Evolutionary conservation across 2,329 filamentous ascomycete genomes (phyloP).

Genomic region (Calonectria ilicicola): DNA sequence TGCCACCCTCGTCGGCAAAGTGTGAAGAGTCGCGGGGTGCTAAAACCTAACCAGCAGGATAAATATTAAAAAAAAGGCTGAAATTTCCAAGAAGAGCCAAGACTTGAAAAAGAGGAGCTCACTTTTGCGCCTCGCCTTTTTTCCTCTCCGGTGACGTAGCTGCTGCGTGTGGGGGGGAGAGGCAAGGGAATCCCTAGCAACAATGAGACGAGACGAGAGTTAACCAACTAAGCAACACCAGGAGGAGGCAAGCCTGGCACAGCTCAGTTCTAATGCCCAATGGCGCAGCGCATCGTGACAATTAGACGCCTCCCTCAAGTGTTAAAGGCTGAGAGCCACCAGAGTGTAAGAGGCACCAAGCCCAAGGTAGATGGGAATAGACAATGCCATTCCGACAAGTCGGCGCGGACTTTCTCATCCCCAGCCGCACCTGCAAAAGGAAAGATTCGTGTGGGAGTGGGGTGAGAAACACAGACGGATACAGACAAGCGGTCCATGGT

Average conservation of each 20-base stretch:
- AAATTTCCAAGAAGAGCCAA: not conserved
- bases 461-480: not conserved
- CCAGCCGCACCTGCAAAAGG: not conserved
- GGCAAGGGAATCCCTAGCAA: constrained; percentile 18
- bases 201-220: not conserved
- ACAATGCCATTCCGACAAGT: not conserved
- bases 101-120: not conserved
- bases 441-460: not conserved
- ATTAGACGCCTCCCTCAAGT: not conserved
- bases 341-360: not conserved
- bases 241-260: constrained; percentile 1
- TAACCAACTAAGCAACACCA: not conserved
- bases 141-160: constrained; percentile 7
- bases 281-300: not conserved
- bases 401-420: not conserved
- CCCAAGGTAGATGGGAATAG: not conserved
- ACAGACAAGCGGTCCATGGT: not conserved
- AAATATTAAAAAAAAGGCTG: not conserved
- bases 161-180: not conserved
- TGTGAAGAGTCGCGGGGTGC: not conserved
- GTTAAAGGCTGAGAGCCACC: not conserved
- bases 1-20: not conserved
- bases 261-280: not conserved
- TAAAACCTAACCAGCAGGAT: not conserved
- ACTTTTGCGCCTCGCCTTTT: constrained; percentile 6